Base-by-base conservation (phyloP, 129 eudicot genomes). In the Helianthus annuus region DNA sequence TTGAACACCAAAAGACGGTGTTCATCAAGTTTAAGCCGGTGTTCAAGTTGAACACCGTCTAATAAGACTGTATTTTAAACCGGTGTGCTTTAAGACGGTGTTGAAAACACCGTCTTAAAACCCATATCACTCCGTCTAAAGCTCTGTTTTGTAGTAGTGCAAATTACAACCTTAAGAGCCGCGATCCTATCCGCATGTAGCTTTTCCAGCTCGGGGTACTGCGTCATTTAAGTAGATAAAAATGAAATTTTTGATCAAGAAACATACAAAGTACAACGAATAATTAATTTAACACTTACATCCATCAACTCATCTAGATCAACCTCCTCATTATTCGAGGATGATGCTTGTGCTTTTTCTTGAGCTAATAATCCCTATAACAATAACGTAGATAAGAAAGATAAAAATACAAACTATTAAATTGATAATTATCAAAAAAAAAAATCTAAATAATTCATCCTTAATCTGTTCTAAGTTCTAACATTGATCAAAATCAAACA, bases 201-300 rank as follows among this genome's bases (percentile, higher is more conserved):
- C 66, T 90, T 94, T 64, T 94, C 96, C 80, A 94, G 91, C 83
- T 94, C 98, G 29, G 98, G 98, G 75, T 94, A 97, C 98, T 94
- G 84, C 40, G 70, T 7, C 44, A 71, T 57, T 11, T 7, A 56
- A 62, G 66, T 64, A 29, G 61, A 76, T 62, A 15, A 51, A 51
- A 66, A 42, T 52, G 27, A 10, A 15, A 32, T 4, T 32, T 56
- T 48, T 38, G 6, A 44, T 49, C 46, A 56, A 66, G 0, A 53
- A 60, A 48, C 39, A 64, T 34, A 42, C 24, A 14, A 34, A 19
- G 55, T 16, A 44, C 5, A 17, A 65, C 16, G 6, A 54, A 24
- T 56, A 48, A 69, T 53, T 61, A 34, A 57, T 27, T 53, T 53
- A 12, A 71, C 54, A 84, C 98, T 94, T 83, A 94, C 98, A 84